phyloP scores from a whole-genome alignment of 306 rosid genomes.

The Trichosanthes cucumerina region DNA sequence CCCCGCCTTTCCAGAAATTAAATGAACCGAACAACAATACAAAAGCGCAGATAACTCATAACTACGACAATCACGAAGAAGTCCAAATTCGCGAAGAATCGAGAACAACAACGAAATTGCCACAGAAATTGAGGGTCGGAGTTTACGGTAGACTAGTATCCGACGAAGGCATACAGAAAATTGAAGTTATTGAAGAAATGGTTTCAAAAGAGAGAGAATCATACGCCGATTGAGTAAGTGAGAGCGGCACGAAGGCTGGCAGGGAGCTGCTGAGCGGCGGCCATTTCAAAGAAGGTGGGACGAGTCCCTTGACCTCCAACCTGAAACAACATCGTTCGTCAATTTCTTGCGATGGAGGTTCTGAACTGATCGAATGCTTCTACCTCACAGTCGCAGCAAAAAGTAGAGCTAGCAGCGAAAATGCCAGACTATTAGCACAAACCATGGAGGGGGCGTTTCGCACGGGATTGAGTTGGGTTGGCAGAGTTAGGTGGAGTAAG shows the following conservation, averaged over 20 bases:
- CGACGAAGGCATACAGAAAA: neutral
- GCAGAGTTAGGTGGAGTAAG: too few relatives aligned
- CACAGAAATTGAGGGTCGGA: neutral
- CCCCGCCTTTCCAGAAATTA: neutral
- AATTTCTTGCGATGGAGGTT: neutral
- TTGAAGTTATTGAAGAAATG: neutral
- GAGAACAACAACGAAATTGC: neutral
- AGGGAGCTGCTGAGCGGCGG: conserved; percentile 94
- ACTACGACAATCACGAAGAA: neutral
- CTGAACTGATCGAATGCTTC: neutral
- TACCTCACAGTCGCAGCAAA: neutral
- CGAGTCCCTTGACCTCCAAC: conserved; percentile 95
- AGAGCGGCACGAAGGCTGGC: conserved; percentile 88
- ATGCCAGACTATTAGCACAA: neutral
- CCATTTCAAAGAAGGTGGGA: conserved; percentile 99
- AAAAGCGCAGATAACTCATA: neutral
- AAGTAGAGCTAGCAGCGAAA: neutral
- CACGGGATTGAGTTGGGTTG: too few relatives aligned
- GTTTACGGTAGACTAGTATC: neutral
- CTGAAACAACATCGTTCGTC: conserved; percentile 67
- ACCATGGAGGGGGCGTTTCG: too few relatives aligned
- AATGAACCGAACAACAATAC: neutral
- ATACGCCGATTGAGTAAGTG: conserved; percentile 78
- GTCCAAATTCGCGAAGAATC: neutral
- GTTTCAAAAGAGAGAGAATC: neutral